Conservation (phyloP, 371 early-diverging fungal species). For the Modicella reniformis region DNA sequence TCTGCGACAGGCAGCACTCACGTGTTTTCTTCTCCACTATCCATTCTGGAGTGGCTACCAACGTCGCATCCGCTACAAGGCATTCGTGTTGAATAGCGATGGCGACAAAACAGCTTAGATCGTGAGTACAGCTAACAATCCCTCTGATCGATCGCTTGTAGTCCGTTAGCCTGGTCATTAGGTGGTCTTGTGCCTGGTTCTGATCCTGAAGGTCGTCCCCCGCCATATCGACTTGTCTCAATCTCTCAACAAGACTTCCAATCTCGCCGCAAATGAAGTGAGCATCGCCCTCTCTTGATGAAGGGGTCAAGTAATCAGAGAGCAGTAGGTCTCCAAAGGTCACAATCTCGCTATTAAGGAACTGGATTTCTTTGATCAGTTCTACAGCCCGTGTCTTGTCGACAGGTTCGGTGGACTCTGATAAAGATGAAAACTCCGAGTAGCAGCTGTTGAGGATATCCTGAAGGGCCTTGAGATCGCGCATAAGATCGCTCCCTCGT, state of each 20-base stretch:
- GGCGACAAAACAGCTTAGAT: constrained; percentile 33
- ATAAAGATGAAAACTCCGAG: constrained; percentile 13
- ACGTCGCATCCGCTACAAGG: constrained; percentile 31
- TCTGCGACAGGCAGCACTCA: constrained; percentile 46
- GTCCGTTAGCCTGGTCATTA: constrained; percentile 7
- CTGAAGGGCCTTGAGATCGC: constrained; percentile 35
- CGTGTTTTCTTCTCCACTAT: constrained; percentile 36
- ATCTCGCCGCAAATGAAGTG: constrained; percentile 39
- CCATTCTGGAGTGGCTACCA: constrained; percentile 43
- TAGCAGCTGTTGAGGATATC: constrained; percentile 27
- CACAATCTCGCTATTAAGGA: constrained; percentile 35
- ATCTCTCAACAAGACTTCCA: constrained; percentile 14
- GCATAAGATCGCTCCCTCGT: constrained; percentile 32
- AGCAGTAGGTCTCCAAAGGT: constrained; percentile 29
- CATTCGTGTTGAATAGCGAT: constrained; percentile 49
- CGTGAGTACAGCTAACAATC: constrained; percentile 30
- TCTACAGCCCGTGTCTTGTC: constrained; percentile 9
- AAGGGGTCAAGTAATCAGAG: constrained; percentile 24
- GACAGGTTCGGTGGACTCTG: background rate
- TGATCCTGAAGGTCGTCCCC: constrained; percentile 10
- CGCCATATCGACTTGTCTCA: constrained; percentile 20
- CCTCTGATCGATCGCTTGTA: constrained; percentile 35
- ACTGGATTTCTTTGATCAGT: constrained; percentile 38
- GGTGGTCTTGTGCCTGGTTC: background rate
- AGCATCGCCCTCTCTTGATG: constrained; percentile 22